Evolutionary conservation across 371 early-diverging fungal species (phyloP).

Genomic region (Mucor saturninus): DNA sequence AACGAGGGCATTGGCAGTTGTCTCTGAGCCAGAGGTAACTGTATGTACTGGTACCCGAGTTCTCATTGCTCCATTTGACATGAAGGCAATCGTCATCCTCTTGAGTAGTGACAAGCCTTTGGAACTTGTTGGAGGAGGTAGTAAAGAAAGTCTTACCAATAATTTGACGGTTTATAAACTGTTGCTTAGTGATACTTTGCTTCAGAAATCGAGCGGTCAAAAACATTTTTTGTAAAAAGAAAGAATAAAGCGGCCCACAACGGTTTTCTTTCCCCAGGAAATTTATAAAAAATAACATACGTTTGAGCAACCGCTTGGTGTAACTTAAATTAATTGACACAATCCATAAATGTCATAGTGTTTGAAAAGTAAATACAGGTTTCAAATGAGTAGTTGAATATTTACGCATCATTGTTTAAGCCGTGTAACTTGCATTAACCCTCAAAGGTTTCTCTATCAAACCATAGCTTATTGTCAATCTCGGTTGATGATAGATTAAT

Average conservation of each 20-base stretch:
- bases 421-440: no score
- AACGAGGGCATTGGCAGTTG: conserved; percentile 76
- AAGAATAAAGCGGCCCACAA: background rate
- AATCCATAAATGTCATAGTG: no score
- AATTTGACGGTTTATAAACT: background rate
- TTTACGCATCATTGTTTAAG: no score
- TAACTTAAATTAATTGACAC: background rate
- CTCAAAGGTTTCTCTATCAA: no score
- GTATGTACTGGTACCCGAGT: conserved; percentile 34
- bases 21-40: conserved; percentile 82
- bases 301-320: conserved; percentile 1
- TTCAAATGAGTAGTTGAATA: no score
- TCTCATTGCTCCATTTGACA: conserved; percentile 29
- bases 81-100: conserved; percentile 20
- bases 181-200: background rate
- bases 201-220: background rate
- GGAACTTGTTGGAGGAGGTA: background rate
- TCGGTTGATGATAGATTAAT: no score
- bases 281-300: background rate
- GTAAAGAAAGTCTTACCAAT: background rate
- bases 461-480: no score
- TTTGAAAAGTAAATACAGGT: no score
- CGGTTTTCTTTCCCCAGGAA: background rate
- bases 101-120: background rate
- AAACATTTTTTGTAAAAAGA: background rate